A percentile compares a stretch with the other conserved stretches of the same genome.
Evolutionary conservation across 371 early-diverging fungal genomes (phyloP).

Genomic region (Lichtheimia ramosa): DNA sequence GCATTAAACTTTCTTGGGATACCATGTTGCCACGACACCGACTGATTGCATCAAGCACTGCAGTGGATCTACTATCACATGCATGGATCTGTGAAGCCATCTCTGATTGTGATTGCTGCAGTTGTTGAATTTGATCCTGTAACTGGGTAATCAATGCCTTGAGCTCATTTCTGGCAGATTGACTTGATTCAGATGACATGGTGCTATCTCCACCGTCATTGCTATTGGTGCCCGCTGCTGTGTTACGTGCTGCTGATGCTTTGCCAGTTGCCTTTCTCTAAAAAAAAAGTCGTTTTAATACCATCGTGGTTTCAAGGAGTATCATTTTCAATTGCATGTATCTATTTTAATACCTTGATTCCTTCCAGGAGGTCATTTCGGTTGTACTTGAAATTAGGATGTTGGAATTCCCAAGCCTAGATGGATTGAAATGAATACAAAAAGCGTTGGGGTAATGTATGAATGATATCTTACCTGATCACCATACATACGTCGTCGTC

Average conservation of each 20-base stretch:
- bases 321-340: too few relatives aligned
- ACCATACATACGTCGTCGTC: slow-evolving; percentile 59
- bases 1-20: slow-evolving; percentile 59
- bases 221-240: background rate
- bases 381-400: slow-evolving; percentile 69
- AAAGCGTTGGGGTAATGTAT: background rate
- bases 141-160: slow-evolving; percentile 26
- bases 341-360: slow-evolving; percentile 35
- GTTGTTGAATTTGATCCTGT: slow-evolving; percentile 46
- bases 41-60: slow-evolving; percentile 54
- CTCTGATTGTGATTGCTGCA: slow-evolving; percentile 32
- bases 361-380: slow-evolving; percentile 63
- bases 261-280: slow-evolving; percentile 38
- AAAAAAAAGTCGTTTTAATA: background rate
- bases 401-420: slow-evolving; percentile 79
- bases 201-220: background rate
- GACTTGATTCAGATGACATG: background rate
- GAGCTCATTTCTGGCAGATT: slow-evolving; percentile 9
- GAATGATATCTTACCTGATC: slow-evolving; percentile 50
- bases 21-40: slow-evolving; percentile 52
- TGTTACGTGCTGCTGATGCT: slow-evolving; percentile 9
- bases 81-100: slow-evolving; percentile 34
- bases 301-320: background rate
- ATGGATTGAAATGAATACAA: background rate
- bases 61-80: slow-evolving; percentile 52